These are phyloP conservation scores for Oleoguttula mirabilis DNA, from an alignment of 495 filamentous ascomycete species.

Conservation along the genomic window DNA sequence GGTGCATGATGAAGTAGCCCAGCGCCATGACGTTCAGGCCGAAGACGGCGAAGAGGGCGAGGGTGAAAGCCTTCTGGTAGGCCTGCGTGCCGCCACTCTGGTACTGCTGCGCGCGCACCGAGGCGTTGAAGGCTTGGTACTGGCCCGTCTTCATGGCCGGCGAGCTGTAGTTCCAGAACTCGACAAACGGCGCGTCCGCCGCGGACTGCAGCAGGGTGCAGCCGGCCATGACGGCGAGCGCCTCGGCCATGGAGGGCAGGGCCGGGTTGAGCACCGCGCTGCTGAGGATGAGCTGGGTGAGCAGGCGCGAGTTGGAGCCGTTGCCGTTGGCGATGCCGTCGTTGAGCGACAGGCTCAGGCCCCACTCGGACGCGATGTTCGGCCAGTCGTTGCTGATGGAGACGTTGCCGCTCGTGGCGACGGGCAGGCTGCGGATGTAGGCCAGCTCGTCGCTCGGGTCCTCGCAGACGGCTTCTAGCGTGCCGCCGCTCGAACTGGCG, in stretches of 20 bases:
- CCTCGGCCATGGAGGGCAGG: conserved; percentile 53
- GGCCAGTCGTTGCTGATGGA: conserved; percentile 41
- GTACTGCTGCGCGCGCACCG: conserved; percentile 47
- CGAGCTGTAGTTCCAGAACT: conserved; percentile 29
- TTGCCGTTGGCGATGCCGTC: conserved; percentile 46
- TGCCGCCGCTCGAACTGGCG: conserved; percentile 42
- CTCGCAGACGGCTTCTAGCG: conserved; percentile 46
- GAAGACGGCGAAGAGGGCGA: conserved; percentile 50
- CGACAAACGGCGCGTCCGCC: conserved; percentile 42
- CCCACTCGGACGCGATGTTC: conserved; percentile 36
- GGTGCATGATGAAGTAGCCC: conserved; percentile 39
- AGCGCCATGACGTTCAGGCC: conserved; percentile 50
- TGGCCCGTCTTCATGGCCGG: neutral
- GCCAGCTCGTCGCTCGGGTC: conserved; percentile 37
- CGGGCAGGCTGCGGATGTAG: conserved; percentile 36
- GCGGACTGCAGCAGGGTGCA: conserved; percentile 48
- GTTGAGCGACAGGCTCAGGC: conserved; percentile 43
- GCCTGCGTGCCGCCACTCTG: conserved; percentile 42
- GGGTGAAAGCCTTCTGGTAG: conserved; percentile 53
- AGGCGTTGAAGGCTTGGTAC: conserved; percentile 29
- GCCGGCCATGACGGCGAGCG: conserved; percentile 52
- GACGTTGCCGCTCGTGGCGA: conserved; percentile 24
- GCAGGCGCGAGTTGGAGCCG: conserved; percentile 49
- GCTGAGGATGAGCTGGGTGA: conserved; percentile 41
- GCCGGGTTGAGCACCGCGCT: conserved; percentile 26